These are phyloP conservation scores for Dactylis glomerata DNA, from an alignment of 176 grass and related monocot species.

Conservation along the genomic window DNA sequence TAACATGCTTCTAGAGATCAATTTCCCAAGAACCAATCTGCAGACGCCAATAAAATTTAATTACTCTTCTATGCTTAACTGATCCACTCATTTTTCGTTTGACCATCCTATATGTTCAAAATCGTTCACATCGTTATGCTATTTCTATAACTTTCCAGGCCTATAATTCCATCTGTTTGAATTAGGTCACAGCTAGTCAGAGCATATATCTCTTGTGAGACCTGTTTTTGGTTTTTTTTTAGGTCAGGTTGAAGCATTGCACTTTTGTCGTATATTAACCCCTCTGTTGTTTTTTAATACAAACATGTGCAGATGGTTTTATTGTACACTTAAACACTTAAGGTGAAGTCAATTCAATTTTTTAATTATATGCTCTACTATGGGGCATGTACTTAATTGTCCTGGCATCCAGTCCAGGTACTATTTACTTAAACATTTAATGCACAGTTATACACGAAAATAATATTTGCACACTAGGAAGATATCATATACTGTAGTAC, in stretches of 20 bases:
- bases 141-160: not conserved
- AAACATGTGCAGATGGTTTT: conserved; percentile 11
- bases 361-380: not conserved
- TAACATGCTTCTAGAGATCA: not conserved
- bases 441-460: not conserved
- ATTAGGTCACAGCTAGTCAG: not conserved
- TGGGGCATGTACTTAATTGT: not conserved
- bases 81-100: not conserved
- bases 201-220: not conserved
- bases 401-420: not conserved
- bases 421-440: not conserved
- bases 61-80: not conserved
- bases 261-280: not conserved
- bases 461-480: not conserved
- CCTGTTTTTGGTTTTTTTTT: not conserved
- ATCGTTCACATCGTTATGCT: not conserved
- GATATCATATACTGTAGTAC: not conserved
- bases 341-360: not conserved
- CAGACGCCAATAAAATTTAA: not conserved
- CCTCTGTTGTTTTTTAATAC: not conserved
- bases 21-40: not conserved
- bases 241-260: not conserved
- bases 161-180: not conserved
- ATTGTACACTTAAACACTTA: not conserved
- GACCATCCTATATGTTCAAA: not conserved